Evolutionary conservation across 176 grass and related monocot genomes (phyloP).

Genomic region (Paspalum vaginatum): DNA sequence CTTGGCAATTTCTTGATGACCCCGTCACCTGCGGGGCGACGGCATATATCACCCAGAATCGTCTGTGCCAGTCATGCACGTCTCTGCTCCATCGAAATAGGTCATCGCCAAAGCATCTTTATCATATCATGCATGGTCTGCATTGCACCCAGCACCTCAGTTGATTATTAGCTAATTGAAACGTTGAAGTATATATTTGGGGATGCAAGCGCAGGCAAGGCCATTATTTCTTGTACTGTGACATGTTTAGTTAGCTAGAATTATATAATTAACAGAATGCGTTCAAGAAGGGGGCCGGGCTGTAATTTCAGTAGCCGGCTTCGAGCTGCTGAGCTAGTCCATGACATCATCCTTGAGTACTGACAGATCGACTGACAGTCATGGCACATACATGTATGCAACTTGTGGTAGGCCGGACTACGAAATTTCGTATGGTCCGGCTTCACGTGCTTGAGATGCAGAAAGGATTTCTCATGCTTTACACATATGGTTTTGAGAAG

Average conservation of each 20-base stretch:
- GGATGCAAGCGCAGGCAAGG: neutral
- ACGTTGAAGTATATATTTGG: neutral
- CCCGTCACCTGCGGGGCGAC: neutral
- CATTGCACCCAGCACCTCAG: no score
- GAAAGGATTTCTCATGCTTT: no score
- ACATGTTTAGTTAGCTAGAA: neutral
- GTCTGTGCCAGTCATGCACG: slow-evolving; percentile 24
- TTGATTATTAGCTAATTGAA: no score
- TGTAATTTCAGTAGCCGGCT: neutral
- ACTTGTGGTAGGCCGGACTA: no score
- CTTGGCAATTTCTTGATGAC: slow-evolving; percentile 42
- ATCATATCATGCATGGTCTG: no score
- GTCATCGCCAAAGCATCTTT: no score
- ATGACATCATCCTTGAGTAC: neutral
- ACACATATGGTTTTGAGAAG: no score
- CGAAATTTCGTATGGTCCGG: no score
- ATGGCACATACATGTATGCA: no score
- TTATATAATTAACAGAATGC: neutral
- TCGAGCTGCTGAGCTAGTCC: neutral
- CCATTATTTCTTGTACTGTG: neutral
- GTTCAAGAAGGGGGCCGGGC: neutral
- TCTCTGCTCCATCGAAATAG: neutral
- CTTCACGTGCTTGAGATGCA: no score
- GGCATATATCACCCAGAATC: slow-evolving; percentile 2
- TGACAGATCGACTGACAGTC: no score